A percentile compares a stretch with the other conserved stretches of the same genome.
phyloP scores from a whole-genome alignment of 139 green algal species.

The Nannochloris sp. region DNA sequence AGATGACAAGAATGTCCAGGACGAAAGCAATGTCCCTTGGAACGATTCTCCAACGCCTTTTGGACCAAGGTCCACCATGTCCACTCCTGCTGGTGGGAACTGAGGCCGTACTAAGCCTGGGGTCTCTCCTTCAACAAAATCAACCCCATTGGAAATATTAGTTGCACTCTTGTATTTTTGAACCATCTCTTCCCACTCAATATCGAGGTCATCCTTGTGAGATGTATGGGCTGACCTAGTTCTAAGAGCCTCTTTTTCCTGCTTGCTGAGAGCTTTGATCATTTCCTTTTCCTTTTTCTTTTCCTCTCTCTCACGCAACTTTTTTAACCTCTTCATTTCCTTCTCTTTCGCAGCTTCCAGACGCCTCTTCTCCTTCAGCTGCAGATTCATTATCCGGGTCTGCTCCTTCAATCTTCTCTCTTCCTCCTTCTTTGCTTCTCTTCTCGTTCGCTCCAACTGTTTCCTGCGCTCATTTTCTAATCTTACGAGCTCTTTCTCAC shows the following conservation, averaged over 20 bases:
- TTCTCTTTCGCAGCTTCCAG: slow-evolving; percentile 23
- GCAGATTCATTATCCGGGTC: slow-evolving; percentile 14
- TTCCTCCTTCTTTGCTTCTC: slow-evolving; percentile 33
- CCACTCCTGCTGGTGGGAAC: slow-evolving; percentile 57
- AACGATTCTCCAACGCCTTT: not conserved
- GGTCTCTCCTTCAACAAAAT: slow-evolving; percentile 1
- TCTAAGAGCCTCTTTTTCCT: slow-evolving; percentile 39
- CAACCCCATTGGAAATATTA: slow-evolving; percentile 3
- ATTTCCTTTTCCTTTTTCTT: slow-evolving; percentile 61
- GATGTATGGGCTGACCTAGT: slow-evolving; percentile 19
- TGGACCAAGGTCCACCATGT: slow-evolving; percentile 18
- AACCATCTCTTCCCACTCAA: slow-evolving; percentile 61
- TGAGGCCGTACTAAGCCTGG: slow-evolving; percentile 34
- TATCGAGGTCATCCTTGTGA: slow-evolving; percentile 65
- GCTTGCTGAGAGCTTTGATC: slow-evolving; percentile 36
- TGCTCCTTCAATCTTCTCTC: slow-evolving; percentile 26
- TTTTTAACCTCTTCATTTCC: slow-evolving; percentile 27
- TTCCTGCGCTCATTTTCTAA: slow-evolving; percentile 34
- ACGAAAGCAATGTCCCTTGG: slow-evolving; percentile 44
- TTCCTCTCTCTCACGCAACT: slow-evolving; percentile 19
- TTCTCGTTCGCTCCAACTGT: slow-evolving; percentile 20
- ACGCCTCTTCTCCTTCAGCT: slow-evolving; percentile 30
- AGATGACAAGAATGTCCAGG: slow-evolving; percentile 57
- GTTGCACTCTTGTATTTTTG: slow-evolving; percentile 16
- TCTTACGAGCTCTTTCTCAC: slow-evolving; percentile 30